Evolutionary conservation across 805 yeast genomes (phyloP).

Genomic region (Ogataea haglerorum): DNA sequence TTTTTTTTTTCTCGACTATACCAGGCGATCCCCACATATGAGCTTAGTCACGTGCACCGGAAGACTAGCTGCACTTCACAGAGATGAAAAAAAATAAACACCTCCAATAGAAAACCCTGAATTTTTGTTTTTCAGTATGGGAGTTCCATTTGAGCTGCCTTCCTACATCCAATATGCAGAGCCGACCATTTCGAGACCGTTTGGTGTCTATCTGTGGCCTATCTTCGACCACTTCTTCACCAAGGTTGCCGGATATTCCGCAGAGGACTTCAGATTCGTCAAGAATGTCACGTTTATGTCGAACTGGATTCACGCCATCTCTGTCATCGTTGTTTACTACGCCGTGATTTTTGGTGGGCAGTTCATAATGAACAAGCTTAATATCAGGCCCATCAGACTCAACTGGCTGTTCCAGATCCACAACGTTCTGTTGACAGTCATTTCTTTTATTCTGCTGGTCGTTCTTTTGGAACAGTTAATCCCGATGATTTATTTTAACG

Average conservation of each 20-base stretch:
- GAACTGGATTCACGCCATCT: slow-evolving; percentile 52
- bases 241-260: slow-evolving; percentile 49
- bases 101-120: slow-evolving; percentile 3
- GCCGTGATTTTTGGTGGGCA: slow-evolving; percentile 84
- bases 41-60: not conserved
- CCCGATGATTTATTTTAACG: slow-evolving; percentile 72
- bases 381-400: slow-evolving; percentile 66
- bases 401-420: slow-evolving; percentile 80
- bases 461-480: slow-evolving; percentile 80
- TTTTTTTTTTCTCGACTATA: not conserved
- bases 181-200: slow-evolving; percentile 37
- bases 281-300: slow-evolving; percentile 67
- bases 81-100: slow-evolving; percentile 1
- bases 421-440: slow-evolving; percentile 67
- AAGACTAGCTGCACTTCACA: not conserved
- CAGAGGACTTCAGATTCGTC: slow-evolving; percentile 64
- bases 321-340: slow-evolving; percentile 64
- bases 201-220: slow-evolving; percentile 66
- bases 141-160: slow-evolving; percentile 19
- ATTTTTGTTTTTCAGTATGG: slow-evolving; percentile 5
- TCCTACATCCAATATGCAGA: slow-evolving; percentile 25
- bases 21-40: slow-evolving; percentile 1
- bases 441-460: slow-evolving; percentile 62
- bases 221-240: slow-evolving; percentile 51
- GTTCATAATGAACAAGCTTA: slow-evolving; percentile 46